Evolutionary conservation across 164 flowering plant species (phyloP).

Genomic region (Echeveria elegans): DNA sequence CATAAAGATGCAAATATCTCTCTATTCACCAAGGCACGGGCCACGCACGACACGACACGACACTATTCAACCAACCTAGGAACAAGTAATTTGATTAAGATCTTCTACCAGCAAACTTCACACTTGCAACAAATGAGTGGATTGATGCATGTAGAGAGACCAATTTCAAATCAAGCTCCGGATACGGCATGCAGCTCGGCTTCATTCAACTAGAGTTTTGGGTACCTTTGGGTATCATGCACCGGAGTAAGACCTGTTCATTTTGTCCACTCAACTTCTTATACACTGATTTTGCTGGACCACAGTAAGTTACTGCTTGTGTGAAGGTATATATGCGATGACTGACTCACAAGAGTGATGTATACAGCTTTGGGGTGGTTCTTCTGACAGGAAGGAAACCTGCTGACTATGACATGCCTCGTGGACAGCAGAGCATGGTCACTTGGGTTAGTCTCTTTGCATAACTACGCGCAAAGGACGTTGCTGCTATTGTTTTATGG

Average conservation of each 20-base stretch:
- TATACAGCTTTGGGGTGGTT: slow-evolving; percentile 89
- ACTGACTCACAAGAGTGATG: slow-evolving; percentile 96
- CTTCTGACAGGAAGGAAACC: slow-evolving; percentile 89
- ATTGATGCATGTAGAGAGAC: too few species aligned
- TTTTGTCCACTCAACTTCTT: background rate
- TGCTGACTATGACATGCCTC: slow-evolving; percentile 94
- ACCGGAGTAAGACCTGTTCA: slow-evolving; percentile 59
- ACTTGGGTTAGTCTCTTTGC: slow-evolving; percentile 60
- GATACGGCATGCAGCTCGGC: slow-evolving; percentile 99
- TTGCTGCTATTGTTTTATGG: too few species aligned
- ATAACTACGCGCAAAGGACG: background rate
- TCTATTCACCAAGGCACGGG: too few species aligned
- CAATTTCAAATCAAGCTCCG: slow-evolving; percentile 94
- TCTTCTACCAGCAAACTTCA: too few species aligned
- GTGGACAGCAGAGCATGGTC: slow-evolving; percentile 91
- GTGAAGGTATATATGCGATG: slow-evolving; percentile 89
- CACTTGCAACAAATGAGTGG: too few species aligned
- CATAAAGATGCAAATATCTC: too few species aligned
- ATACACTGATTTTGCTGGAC: too few species aligned
- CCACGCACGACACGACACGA: too few species aligned
- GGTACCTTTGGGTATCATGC: slow-evolving; percentile 99
- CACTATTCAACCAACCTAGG: too few species aligned
- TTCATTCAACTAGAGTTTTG: too few species aligned
- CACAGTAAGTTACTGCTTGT: too few species aligned
- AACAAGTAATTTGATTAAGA: too few species aligned